phyloP scores from a whole-genome alignment of 2,329 filamentous ascomycete genomes.

The Leptosphaerulina australis region DNA sequence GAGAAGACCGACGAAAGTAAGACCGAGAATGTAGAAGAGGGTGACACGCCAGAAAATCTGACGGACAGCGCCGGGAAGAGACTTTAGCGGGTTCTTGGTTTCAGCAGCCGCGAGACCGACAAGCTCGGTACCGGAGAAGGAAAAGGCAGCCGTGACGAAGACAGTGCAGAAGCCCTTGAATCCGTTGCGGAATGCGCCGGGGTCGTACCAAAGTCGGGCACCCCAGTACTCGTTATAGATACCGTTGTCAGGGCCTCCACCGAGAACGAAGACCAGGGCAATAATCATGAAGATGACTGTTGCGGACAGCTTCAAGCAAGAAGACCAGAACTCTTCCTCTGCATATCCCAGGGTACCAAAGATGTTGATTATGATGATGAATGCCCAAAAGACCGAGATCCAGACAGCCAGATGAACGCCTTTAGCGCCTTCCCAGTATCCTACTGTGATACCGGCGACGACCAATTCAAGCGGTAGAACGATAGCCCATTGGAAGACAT shows the following conservation, averaged over 20 bases:
- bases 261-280: conserved; percentile 61
- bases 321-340: conserved; percentile 51
- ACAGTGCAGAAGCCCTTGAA: conserved; percentile 69
- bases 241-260: conserved; percentile 59
- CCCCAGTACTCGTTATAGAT: conserved; percentile 61
- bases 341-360: conserved; percentile 50
- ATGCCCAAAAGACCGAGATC: conserved; percentile 48
- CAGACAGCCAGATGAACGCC: conserved; percentile 39
- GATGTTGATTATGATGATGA: conserved; percentile 48
- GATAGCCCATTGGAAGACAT: conserved; percentile 47
- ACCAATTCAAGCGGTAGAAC: conserved; percentile 50
- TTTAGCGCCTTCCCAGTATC: conserved; percentile 42
- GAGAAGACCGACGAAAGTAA: conserved; percentile 54
- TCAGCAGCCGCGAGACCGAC: conserved; percentile 66
- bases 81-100: conserved; percentile 61
- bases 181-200: conserved; percentile 60
- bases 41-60: conserved; percentile 58
- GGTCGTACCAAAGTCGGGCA: conserved; percentile 64
- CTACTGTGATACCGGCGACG: conserved; percentile 47
- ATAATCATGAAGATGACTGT: conserved; percentile 53
- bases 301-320: conserved; percentile 44
- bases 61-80: conserved; percentile 52
- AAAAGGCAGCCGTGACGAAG: conserved; percentile 68
- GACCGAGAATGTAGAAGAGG: conserved; percentile 53
- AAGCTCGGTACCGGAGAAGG: conserved; percentile 67